Percentiles rank a stretch among this genome's conserved stretches.
These are phyloP conservation scores for Russula sp. DNA, from an alignment of 768 basidiomycete species.

Conservation along the genomic window DNA sequence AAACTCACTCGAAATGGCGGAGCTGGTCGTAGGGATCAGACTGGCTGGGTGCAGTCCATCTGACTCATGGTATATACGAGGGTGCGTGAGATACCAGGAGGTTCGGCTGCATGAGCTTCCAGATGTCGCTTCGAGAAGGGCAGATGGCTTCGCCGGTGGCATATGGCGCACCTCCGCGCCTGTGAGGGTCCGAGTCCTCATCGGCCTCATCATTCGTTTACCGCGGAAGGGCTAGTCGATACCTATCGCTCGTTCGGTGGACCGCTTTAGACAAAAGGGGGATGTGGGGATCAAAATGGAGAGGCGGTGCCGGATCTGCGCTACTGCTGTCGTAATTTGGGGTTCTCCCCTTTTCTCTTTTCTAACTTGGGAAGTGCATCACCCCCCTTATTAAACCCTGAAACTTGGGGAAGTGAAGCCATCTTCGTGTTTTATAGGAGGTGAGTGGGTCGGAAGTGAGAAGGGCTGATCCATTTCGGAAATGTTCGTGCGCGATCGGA, in stretches of 20 bases:
- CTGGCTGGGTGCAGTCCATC: slow-evolving; percentile 35
- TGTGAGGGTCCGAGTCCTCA: too few species aligned
- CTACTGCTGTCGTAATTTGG: neutral
- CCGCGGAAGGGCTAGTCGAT: too few species aligned
- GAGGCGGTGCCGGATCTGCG: neutral
- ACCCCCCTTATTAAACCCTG: neutral
- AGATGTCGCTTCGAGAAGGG: neutral
- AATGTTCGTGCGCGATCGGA: neutral
- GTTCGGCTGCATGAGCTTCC: neutral
- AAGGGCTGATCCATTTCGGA: neutral
- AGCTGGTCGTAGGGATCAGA: neutral
- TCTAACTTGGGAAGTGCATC: neutral
- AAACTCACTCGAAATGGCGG: neutral
- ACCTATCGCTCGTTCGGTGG: too few species aligned
- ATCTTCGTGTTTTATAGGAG: neutral
- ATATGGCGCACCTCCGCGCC: neutral
- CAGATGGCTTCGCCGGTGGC: neutral
- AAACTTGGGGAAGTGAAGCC: neutral
- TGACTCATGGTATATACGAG: slow-evolving; percentile 25
- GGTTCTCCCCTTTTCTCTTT: neutral
- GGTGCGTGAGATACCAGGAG: slow-evolving; percentile 5
- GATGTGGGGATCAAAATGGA: neutral
- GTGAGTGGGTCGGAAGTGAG: neutral
- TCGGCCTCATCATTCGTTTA: too few species aligned
- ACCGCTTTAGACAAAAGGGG: too few species aligned